A percentile compares a stretch with the other conserved stretches of the same genome.
phyloP scores from a whole-genome alignment of 805 yeast species.

The Schwanniomyces occidentalis region DNA sequence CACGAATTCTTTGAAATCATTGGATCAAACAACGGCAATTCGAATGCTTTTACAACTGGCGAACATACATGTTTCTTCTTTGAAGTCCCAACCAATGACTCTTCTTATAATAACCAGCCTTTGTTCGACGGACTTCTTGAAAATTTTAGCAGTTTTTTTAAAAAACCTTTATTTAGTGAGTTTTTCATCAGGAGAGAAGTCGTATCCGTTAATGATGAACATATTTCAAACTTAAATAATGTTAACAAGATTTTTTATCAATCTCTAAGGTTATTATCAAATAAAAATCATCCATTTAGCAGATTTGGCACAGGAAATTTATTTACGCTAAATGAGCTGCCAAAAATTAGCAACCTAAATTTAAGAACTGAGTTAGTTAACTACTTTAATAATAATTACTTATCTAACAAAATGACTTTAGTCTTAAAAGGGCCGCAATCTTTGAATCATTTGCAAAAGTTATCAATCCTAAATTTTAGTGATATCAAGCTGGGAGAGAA shows the following conservation, averaged over 20 bases:
- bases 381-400: conserved; percentile 45
- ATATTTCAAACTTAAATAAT: conserved; percentile 49
- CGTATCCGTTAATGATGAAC: conserved; percentile 66
- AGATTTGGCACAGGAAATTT: conserved; percentile 67
- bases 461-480: conserved; percentile 47
- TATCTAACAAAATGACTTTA: conserved; percentile 51
- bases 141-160: conserved; percentile 53
- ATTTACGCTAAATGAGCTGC: conserved; percentile 44
- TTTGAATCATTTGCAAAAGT: conserved; percentile 52
- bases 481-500: conserved; percentile 18
- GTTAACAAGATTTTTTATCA: conserved; percentile 55
- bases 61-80: conserved; percentile 66
- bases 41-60: conserved; percentile 70
- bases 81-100: conserved; percentile 47
- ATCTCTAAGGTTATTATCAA: conserved; percentile 54
- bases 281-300: conserved; percentile 51
- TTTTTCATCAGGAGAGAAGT: conserved; percentile 50
- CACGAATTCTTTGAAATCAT: conserved; percentile 46
- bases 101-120: conserved; percentile 23
- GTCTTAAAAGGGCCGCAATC: conserved; percentile 71
- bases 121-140: conserved; percentile 47
- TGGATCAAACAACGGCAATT: conserved; percentile 51
- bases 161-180: conserved; percentile 49
- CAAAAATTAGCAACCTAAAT: conserved; percentile 31
- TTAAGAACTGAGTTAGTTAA: conserved; percentile 34